Percentiles rank a stretch among this genome's conserved stretches.
Conservation (phyloP, 306 rosid genomes). For the Prunus armeniaca region DNA sequence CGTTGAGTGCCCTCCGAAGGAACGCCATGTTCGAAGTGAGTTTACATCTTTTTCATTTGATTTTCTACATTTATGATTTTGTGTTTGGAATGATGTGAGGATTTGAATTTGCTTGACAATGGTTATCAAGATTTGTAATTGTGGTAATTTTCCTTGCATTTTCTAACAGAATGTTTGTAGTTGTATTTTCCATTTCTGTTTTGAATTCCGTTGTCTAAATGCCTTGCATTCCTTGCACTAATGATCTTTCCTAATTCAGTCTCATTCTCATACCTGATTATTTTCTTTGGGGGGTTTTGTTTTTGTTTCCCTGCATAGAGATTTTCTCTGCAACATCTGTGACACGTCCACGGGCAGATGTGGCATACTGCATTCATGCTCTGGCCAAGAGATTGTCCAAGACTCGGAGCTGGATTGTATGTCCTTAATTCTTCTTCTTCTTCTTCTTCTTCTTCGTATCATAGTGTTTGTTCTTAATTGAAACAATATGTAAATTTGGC, state of each 20-base stretch:
- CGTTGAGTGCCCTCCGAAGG: conserved; percentile 85
- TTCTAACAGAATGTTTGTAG: background rate
- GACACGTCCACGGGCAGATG: conserved; percentile 81
- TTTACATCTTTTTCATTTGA: conserved; percentile 6
- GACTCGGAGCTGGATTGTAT: conserved; percentile 84
- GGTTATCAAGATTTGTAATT: background rate
- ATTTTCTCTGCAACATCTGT: conserved; percentile 77
- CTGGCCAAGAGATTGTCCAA: conserved; percentile 74
- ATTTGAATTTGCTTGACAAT: background rate
- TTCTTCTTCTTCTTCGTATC: background rate
- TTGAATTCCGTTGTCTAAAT: background rate
- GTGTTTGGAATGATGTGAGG: background rate
- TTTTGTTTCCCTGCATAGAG: conserved; percentile 32
- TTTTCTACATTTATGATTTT: background rate
- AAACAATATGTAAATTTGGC: background rate
- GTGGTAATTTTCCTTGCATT: background rate
- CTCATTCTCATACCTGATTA: background rate
- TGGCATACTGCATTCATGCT: conserved; percentile 80
- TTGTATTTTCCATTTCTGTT: background rate
- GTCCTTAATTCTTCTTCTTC: conserved; percentile 2
- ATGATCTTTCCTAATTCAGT: background rate
- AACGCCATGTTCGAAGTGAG: conserved; percentile 92
- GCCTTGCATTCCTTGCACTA: background rate
- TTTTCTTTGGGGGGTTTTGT: background rate
- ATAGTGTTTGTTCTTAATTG: background rate